Percentiles rank a stretch among this genome's conserved stretches.
These are phyloP conservation scores for Yamadazyma dendronema DNA, from an alignment of 1,139 yeast genomes.

Conservation along the genomic window DNA sequence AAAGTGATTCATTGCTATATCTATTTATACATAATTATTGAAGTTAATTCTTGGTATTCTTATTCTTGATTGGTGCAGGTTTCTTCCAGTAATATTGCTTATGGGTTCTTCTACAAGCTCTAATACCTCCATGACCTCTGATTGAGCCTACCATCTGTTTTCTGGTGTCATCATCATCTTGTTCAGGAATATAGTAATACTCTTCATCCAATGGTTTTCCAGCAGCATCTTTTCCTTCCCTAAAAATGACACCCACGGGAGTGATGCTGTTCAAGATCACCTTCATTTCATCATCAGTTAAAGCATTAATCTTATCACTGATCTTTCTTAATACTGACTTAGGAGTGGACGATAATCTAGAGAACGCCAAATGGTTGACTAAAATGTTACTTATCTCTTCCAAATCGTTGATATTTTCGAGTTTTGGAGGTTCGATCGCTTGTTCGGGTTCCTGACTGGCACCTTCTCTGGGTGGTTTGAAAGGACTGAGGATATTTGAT, in stretches of 20 bases:
- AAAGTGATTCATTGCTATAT: neutral
- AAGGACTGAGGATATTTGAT: too few species aligned
- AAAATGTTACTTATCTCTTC: conserved; percentile 61
- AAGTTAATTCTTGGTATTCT: conserved; percentile 16
- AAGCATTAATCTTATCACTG: conserved; percentile 45
- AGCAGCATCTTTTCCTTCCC: conserved; percentile 94
- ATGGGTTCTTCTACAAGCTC: conserved; percentile 90
- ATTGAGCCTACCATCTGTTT: conserved; percentile 67
- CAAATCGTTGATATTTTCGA: conserved; percentile 34
- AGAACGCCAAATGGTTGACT: conserved; percentile 84
- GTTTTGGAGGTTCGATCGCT: conserved; percentile 15
- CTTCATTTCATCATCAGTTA: conserved; percentile 49
- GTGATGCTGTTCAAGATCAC: conserved; percentile 46
- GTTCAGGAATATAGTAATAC: conserved; percentile 83
- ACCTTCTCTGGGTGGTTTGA: conserved; percentile 2
- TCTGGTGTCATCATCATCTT: conserved; percentile 71
- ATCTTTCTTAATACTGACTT: conserved; percentile 64
- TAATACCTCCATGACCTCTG: conserved; percentile 77
- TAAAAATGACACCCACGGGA: conserved; percentile 80
- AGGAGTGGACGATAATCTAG: conserved; percentile 85
- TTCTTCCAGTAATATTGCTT: conserved; percentile 89
- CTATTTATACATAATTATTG: neutral
- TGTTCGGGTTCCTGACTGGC: conserved; percentile 8
- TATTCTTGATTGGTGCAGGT: conserved; percentile 51
- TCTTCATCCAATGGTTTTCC: conserved; percentile 93